Base-by-base conservation (phyloP, 78 protist species). In the Monosiga brevicollis region DNA sequence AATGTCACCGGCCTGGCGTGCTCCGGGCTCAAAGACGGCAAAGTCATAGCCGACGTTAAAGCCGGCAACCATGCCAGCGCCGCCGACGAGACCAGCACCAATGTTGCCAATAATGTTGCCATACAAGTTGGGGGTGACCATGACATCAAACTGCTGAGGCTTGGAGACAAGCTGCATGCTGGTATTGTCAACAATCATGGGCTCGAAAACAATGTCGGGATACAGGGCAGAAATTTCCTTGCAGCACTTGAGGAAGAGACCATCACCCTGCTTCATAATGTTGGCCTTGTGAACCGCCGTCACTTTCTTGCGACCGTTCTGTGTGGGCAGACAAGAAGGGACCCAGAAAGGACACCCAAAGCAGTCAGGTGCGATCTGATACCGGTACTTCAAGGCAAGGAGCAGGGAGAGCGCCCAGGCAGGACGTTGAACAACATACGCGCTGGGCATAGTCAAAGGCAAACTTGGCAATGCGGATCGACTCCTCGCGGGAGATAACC, bases 211-310 rank as follows among this genome's bases (percentile, higher is more conserved):
- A 70, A 94, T 92, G 75, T 78, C 75, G 76, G 94, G 94, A 86
- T 92, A 94, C 76, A 42, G 72, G 23, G 35, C 22, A 0, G 86
- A 85, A 3, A 86, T 77, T 25, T 38, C 40, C 39, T 81, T 32
- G 77, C 82, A 85, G 42, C 42, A 0, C 36, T 84, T 6, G 43
- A 88, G 74, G 40, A 88, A 83, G 43, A 84, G 79, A 0, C 91
- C 91, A 25, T 84, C 91, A 36, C 73, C 71, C 36, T 73, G 40
- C 74, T 84, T 83, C 79, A 90, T 87, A 75, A 94, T 90, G 89
- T 94, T 94, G 37, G 96, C 94, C 88, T 94, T 94, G 93, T 94
- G 94, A 36, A 94, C 78, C 23, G 86, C 91, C 26, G 94, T 91
- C 2, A 94, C 95, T 87, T 86, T 88, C 91, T 87, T 88, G 74